Evolutionary conservation across 345 rosid species (phyloP), one percentile per base, ranked within the genome.

Genomic region (Linum usitatissimum): DNA sequence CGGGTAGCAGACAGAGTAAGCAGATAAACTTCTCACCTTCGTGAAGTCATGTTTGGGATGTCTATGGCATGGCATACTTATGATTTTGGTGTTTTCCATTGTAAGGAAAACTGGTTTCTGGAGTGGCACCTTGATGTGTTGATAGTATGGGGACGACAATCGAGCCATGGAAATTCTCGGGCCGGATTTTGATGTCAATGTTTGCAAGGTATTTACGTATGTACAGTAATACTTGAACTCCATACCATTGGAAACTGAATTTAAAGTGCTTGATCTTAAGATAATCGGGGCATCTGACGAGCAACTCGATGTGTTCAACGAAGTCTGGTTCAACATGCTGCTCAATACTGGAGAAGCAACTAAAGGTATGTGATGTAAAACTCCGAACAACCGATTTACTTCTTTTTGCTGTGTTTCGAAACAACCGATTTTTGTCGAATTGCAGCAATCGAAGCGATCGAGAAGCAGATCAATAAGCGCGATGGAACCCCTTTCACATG

Each of bases 241-340:
- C 42, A 1, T 4, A 19, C 39, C 12, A 34, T 64, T 70, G 39
- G 10, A 53, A 12, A 12, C 13, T 14, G 13, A 53, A 49, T 48
- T 14, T 19, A 55, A 34, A 36, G 19, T 30, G 17, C 57, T 54
- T 54, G 60, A 23, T 17, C 6, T 55, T 17, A 66, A 91, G 98
- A 77, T 79, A 36, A 76, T 88, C 1, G 95, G 90, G 53, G 98
- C 96, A 68, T 92, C 98, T 6, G 91, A 84, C 70, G 96, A 88
- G 76, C 96, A 86, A 63, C 79, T 84, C 21, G 98, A 92, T 65
- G 96, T 88, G n/a, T 92, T 89, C 61, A 84, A 81, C 45, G 96
- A 92, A 73, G 80, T 92, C 57, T 92, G 87, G 92, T 86, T 74
- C 67, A 64, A n/a, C 39, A 54, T 86, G 78, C 70, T 92, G 64